A percentile compares a stretch with the other conserved stretches of the same genome.
Evolutionary conservation across 495 filamentous ascomycete species (phyloP).

Genomic region (Zalerion maritima): DNA sequence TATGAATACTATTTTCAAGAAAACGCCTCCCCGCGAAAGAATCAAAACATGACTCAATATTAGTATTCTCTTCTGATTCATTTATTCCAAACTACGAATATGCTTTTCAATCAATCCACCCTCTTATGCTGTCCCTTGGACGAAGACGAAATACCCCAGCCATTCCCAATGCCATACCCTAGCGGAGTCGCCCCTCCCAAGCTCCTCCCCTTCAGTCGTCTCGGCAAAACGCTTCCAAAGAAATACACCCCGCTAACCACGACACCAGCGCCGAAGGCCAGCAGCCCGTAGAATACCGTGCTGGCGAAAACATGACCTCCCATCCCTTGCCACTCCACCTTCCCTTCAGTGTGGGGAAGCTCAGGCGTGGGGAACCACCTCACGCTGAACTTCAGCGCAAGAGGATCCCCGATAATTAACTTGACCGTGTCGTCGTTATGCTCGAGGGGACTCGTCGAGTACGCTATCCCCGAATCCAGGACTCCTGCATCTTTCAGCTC

Average conservation of each 20-base stretch:
- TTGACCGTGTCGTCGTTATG: constrained; percentile 38
- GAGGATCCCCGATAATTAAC: constrained; percentile 73
- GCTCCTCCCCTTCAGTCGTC: constrained; percentile 28
- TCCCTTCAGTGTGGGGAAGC: constrained; percentile 40
- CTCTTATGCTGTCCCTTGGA: no score
- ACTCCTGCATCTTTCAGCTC: constrained; percentile 49
- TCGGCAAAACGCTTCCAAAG: constrained; percentile 46
- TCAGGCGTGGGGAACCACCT: constrained; percentile 70
- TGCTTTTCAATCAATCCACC: no score
- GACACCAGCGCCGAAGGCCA: constrained; percentile 41
- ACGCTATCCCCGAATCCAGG: constrained; percentile 72
- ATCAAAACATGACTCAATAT: no score
- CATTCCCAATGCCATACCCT: constrained; percentile 36
- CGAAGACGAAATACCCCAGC: constrained; percentile 40
- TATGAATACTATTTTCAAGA: no score
- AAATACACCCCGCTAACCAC: constrained; percentile 45
- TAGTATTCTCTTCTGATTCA: no score
- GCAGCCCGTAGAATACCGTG: constrained; percentile 47
- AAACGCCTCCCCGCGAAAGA: no score
- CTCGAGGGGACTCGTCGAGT: constrained; percentile 62
- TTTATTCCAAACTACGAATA: no score
- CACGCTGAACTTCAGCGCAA: constrained; percentile 68
- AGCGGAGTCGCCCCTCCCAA: constrained; percentile 41
- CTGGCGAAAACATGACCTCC: constrained; percentile 53
- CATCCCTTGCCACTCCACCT: constrained; percentile 44